A percentile compares a stretch with the other conserved stretches of the same genome.
phyloP scores from a whole-genome alignment of 2,329 filamentous ascomycete genomes.

The Aschersonia sp. region DNA sequence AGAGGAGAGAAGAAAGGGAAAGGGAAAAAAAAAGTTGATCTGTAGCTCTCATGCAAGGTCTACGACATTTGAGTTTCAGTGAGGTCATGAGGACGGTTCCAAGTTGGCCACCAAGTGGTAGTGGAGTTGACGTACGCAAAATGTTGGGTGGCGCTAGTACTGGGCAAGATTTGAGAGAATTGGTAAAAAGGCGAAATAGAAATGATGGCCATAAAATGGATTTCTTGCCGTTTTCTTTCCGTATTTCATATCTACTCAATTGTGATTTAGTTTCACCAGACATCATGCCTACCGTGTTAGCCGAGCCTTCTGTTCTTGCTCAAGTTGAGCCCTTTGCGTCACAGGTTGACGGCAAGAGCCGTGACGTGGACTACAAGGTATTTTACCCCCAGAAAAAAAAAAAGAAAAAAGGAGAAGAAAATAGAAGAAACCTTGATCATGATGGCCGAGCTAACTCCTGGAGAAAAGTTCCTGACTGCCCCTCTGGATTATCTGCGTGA shows the following conservation, averaged over 20 bases:
- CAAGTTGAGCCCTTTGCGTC: too few relatives aligned
- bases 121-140: neutral
- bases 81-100: neutral
- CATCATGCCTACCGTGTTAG: too few relatives aligned
- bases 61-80: neutral
- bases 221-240: too few relatives aligned
- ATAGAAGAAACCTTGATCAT: neutral
- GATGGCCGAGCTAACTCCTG: too few relatives aligned
- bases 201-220: too few relatives aligned
- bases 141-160: neutral
- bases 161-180: neutral
- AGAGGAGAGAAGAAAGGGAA: neutral
- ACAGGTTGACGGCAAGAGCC: too few relatives aligned
- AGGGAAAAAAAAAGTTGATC: neutral
- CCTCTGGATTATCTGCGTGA: constrained; percentile 1
- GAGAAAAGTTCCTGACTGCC: neutral
- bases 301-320: too few relatives aligned
- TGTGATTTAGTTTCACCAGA: too few relatives aligned
- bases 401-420: neutral
- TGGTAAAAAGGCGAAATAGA: neutral
- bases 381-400: too few relatives aligned
- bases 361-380: too few relatives aligned
- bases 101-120: neutral
- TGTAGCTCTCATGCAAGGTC: neutral
- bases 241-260: too few relatives aligned